phyloP scores from a whole-genome alignment of 2,329 filamentous ascomycete species.

The Diplodia intermedia region DNA sequence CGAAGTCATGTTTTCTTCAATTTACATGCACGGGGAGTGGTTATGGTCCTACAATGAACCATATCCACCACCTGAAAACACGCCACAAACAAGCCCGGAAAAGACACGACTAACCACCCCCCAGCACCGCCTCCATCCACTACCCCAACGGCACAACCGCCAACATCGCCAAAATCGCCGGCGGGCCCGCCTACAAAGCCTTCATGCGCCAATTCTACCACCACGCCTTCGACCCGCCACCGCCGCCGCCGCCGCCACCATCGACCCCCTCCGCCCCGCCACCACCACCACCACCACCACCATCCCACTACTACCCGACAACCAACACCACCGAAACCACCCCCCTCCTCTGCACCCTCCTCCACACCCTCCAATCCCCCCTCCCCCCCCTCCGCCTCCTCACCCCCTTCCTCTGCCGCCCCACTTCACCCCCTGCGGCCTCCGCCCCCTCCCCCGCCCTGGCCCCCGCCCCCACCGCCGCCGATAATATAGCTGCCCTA shows the following conservation, averaged over 20 bases:
- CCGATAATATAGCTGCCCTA: background rate
- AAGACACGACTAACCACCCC: background rate
- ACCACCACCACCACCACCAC: background rate
- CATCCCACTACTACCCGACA: background rate
- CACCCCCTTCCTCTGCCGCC: no score
- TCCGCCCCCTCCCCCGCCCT: background rate
- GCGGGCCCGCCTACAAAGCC: constrained; percentile 1
- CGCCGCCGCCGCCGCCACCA: background rate
- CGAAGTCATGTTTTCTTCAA: background rate
- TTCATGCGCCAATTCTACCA: background rate
- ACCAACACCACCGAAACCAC: background rate
- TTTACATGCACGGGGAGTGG: background rate
- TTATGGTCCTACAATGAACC: background rate
- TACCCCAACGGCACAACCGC: background rate
- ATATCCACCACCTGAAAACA: background rate
- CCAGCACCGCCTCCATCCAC: constrained; percentile 18
- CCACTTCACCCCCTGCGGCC: background rate
- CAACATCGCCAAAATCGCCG: background rate
- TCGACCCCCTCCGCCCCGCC: no score
- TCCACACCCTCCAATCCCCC: background rate
- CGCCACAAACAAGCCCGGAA: background rate
- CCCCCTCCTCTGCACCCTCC: background rate
- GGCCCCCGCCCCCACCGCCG: background rate
- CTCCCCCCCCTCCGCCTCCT: no score
- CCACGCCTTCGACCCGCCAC: background rate